phyloP scores from a whole-genome alignment of 2,329 filamentous ascomycete species.

The Diplodia sapinea region DNA sequence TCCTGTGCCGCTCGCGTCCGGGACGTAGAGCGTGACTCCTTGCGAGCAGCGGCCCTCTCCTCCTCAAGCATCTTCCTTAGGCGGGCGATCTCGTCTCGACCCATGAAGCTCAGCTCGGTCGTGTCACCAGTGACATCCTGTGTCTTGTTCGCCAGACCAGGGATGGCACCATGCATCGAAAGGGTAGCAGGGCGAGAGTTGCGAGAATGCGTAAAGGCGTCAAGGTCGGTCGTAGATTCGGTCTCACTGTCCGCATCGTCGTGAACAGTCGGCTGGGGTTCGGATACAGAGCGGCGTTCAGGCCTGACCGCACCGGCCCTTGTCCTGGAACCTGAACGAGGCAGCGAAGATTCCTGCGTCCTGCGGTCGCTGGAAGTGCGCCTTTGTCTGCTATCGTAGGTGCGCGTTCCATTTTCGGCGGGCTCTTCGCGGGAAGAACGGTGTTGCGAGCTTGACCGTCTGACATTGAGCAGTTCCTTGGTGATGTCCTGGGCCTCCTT shows the following conservation, averaged over 20 bases:
- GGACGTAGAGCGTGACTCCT: constrained; percentile 27
- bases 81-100: constrained; percentile 58
- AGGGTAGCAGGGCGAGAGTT: neutral
- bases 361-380: constrained; percentile 12
- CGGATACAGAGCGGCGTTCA: constrained; percentile 30
- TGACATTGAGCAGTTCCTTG: constrained; percentile 40
- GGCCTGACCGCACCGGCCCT: constrained; percentile 10
- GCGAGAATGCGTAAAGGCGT: constrained; percentile 24
- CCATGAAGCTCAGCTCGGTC: constrained; percentile 62
- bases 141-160: constrained; percentile 30
- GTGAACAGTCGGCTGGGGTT: constrained; percentile 26
- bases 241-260: constrained; percentile 41
- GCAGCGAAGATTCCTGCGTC: neutral
- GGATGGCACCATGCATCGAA: constrained; percentile 37
- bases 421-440: constrained; percentile 11
- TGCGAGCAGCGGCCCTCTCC: constrained; percentile 51
- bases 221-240: constrained; percentile 49
- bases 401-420: neutral
- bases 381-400: constrained; percentile 17
- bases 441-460: constrained; percentile 39
- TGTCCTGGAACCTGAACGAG: constrained; percentile 31
- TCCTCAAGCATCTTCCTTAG: constrained; percentile 63
- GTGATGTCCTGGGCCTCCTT: constrained; percentile 42
- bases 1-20: constrained; percentile 48
- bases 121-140: constrained; percentile 39